These are phyloP conservation scores for Fraxinus ornus DNA, from an alignment of 305 asterid species.

Conservation along the genomic window DNA sequence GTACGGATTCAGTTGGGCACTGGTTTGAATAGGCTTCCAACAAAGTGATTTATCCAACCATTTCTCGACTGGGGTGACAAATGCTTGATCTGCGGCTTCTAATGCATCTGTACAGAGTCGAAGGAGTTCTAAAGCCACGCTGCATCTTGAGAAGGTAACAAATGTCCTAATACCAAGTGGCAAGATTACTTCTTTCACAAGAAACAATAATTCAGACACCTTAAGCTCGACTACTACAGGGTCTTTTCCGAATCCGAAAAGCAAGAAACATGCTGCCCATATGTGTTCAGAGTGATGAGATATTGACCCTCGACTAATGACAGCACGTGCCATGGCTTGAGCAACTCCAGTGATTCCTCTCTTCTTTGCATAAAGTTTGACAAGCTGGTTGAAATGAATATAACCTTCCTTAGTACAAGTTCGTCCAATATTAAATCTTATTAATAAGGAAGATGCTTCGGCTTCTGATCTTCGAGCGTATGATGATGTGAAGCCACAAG, in stretches of 20 bases:
- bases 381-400: constrained; percentile 64
- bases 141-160: constrained; percentile 73
- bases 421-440: constrained; percentile 76
- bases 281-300: constrained; percentile 64
- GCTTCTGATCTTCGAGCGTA: constrained; percentile 71
- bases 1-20: constrained; percentile 83
- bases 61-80: constrained; percentile 84
- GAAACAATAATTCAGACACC: constrained; percentile 58
- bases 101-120: constrained; percentile 88
- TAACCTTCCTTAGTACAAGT: constrained; percentile 57
- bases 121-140: constrained; percentile 78
- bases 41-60: constrained; percentile 88
- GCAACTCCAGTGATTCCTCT: constrained; percentile 65
- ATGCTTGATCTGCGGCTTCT: constrained; percentile 85
- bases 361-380: constrained; percentile 70
- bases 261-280: constrained; percentile 89
- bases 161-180: constrained; percentile 80
- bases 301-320: constrained; percentile 45
- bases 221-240: constrained; percentile 76
- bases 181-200: constrained; percentile 72
- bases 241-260: constrained; percentile 80
- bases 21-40: constrained; percentile 80
- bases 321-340: constrained; percentile 72
- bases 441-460: constrained; percentile 68
- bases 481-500: constrained; percentile 71